These are phyloP conservation scores for Lithohypha guttulata DNA, from an alignment of 2,329 filamentous ascomycete species.

Conservation along the genomic window DNA sequence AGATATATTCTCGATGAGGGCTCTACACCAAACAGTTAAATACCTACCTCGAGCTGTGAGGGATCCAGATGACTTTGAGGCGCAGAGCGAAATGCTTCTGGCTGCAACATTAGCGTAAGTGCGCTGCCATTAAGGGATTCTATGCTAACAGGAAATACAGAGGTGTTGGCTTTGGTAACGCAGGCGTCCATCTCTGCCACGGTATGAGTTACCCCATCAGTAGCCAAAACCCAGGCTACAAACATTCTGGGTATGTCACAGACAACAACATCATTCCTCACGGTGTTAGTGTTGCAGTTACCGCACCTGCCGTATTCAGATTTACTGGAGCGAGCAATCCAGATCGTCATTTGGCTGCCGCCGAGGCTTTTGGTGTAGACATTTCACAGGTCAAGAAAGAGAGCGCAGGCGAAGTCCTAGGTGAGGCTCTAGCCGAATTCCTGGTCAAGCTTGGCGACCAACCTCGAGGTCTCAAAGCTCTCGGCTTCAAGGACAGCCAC, in stretches of 20 bases:
- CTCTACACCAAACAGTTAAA: slow-evolving; percentile 72
- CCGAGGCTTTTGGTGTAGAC: slow-evolving; percentile 84
- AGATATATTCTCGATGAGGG: slow-evolving; percentile 88
- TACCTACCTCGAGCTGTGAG: slow-evolving; percentile 81
- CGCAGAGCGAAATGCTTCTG: slow-evolving; percentile 89
- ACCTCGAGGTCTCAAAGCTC: slow-evolving; percentile 68
- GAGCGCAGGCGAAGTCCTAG: slow-evolving; percentile 77
- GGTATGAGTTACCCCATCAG: slow-evolving; percentile 98
- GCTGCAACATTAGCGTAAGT: slow-evolving; percentile 85
- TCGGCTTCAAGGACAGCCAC: slow-evolving; percentile 69
- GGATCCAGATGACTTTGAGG: slow-evolving; percentile 83
- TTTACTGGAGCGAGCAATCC: slow-evolving; percentile 90
- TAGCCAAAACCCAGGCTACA: slow-evolving; percentile 84
- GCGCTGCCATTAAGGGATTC: no score
- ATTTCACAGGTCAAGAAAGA: slow-evolving; percentile 77
- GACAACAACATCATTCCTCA: slow-evolving; percentile 77
- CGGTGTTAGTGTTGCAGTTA: slow-evolving; percentile 88
- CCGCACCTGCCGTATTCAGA: slow-evolving; percentile 82
- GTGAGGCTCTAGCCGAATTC: slow-evolving; percentile 73
- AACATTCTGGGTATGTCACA: slow-evolving; percentile 76
- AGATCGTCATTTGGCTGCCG: slow-evolving; percentile 78
- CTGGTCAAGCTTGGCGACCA: slow-evolving; percentile 78
- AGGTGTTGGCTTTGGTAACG: slow-evolving; percentile 96
- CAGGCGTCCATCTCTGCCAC: slow-evolving; percentile 81
- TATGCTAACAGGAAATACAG: no score